Evolutionary conservation across 2,329 filamentous ascomycete species (phyloP).

Genomic region (Arthrobotrys conoides): DNA sequence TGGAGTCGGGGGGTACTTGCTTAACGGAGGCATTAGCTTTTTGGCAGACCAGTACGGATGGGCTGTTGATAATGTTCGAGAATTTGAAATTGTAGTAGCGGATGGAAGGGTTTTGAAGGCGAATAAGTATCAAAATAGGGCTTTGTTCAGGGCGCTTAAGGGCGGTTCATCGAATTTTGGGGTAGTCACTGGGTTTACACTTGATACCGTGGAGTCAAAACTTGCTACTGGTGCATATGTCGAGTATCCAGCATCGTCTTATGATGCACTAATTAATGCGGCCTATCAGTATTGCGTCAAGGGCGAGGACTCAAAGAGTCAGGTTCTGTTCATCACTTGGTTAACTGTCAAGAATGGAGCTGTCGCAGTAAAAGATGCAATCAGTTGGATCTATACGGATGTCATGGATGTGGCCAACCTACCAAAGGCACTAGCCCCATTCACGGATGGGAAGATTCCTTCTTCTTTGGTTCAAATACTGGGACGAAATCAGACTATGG

Average conservation of each 20-base stretch:
- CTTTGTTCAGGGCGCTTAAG: slow-evolving; percentile 66
- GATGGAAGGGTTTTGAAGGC: slow-evolving; percentile 70
- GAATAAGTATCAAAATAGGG: slow-evolving; percentile 67
- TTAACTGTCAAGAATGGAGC: slow-evolving; percentile 1
- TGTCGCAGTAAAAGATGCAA: background rate
- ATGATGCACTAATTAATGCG: slow-evolving; percentile 16
- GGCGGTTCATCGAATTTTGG: slow-evolving; percentile 65
- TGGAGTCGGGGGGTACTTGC: slow-evolving; percentile 69
- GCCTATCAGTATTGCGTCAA: slow-evolving; percentile 2
- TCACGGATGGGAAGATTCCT: slow-evolving; percentile 38
- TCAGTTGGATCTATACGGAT: slow-evolving; percentile 20
- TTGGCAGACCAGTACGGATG: slow-evolving; percentile 70
- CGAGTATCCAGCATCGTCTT: slow-evolving; percentile 20
- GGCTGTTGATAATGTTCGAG: slow-evolving; percentile 70
- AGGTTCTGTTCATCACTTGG: slow-evolving; percentile 3
- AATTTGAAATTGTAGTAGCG: slow-evolving; percentile 72
- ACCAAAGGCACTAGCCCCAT: slow-evolving; percentile 43
- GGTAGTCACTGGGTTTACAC: slow-evolving; percentile 65
- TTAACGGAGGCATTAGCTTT: slow-evolving; percentile 70
- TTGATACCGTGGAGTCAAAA: slow-evolving; percentile 14
- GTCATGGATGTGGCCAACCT: slow-evolving; percentile 6
- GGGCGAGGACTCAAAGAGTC: slow-evolving; percentile 22
- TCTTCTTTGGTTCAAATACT: background rate
- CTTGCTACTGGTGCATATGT: background rate
- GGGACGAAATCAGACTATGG: slow-evolving; percentile 21